A percentile compares a stretch with the other conserved stretches of the same genome.
These are phyloP conservation scores for Passiflora organensis DNA, from an alignment of 345 rosid species.

Conservation along the genomic window DNA sequence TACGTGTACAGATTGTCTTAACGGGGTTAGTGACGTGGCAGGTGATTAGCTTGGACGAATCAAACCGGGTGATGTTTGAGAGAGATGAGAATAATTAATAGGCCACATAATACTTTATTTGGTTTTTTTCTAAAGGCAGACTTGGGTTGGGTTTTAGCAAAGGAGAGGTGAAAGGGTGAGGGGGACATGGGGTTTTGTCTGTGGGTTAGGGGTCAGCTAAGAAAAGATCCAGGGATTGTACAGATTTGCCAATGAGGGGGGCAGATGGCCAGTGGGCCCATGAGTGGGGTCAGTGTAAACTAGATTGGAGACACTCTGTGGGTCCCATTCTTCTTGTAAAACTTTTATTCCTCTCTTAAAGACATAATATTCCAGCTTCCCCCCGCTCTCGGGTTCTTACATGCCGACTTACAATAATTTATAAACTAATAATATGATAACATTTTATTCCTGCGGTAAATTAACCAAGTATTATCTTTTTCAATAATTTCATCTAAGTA, in stretches of 20 bases:
- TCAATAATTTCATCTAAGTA: neutral
- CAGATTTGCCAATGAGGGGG: slow-evolving; percentile 30
- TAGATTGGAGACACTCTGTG: slow-evolving; percentile 18
- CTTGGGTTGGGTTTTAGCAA: neutral
- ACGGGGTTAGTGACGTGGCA: neutral
- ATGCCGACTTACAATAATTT: too few species aligned
- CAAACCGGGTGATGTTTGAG: too few species aligned
- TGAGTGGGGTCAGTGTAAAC: slow-evolving; percentile 17
- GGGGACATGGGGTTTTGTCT: slow-evolving; percentile 21
- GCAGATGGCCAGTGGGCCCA: slow-evolving; percentile 27
- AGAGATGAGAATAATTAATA: neutral
- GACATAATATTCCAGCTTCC: neutral
- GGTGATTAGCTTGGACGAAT: neutral
- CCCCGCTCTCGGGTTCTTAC: too few species aligned
- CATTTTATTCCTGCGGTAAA: too few species aligned
- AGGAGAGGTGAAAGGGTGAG: neutral
- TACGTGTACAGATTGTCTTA: neutral
- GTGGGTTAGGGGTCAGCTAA: slow-evolving; percentile 35
- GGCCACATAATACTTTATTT: neutral
- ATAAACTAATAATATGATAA: too few species aligned
- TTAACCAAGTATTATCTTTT: neutral
- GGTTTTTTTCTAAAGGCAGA: neutral
- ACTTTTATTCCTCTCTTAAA: neutral
- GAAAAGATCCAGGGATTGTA: slow-evolving; percentile 19
- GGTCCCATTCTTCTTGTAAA: slow-evolving; percentile 9